Evolutionary conservation across 1,284 basidiomycete genomes (phyloP).

Genomic region (Puccinia polysora): DNA sequence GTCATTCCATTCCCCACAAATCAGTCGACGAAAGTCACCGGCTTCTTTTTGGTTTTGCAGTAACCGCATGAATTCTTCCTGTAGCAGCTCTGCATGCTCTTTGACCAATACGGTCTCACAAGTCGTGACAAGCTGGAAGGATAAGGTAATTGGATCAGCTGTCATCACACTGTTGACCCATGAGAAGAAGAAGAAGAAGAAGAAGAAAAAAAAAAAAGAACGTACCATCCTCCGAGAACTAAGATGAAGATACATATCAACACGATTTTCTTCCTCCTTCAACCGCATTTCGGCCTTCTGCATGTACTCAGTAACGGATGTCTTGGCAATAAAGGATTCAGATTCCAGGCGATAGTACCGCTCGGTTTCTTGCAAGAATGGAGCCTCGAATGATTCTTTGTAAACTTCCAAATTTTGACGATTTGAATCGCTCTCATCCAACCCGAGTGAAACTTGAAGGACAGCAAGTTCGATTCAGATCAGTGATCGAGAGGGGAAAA

Average conservation of each 20-base stretch:
- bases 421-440: constrained; percentile 85
- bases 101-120: constrained; percentile 91
- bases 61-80: constrained; percentile 88
- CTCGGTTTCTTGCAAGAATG: constrained; percentile 84
- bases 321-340: constrained; percentile 79
- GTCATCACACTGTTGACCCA: not conserved
- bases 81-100: constrained; percentile 79
- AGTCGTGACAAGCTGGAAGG: constrained; percentile 66
- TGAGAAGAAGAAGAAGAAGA: constrained; percentile 54
- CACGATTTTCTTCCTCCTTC: constrained; percentile 89
- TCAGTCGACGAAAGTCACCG: too few species aligned
- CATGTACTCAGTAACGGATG: constrained; percentile 91
- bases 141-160: not conserved
- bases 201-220: constrained; percentile 62
- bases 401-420: constrained; percentile 92
- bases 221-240: constrained; percentile 48
- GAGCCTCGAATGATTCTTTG: constrained; percentile 79
- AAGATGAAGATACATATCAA: constrained; percentile 87
- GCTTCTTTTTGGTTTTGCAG: too few species aligned
- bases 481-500: too few species aligned
- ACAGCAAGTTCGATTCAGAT: constrained; percentile 3
- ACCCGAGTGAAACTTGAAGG: constrained; percentile 73
- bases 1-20: too few species aligned
- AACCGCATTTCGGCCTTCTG: constrained; percentile 90
- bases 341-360: constrained; percentile 89